These are phyloP conservation scores for Serendipita indica DNA, from an alignment of 768 basidiomycete genomes.

Conservation along the genomic window DNA sequence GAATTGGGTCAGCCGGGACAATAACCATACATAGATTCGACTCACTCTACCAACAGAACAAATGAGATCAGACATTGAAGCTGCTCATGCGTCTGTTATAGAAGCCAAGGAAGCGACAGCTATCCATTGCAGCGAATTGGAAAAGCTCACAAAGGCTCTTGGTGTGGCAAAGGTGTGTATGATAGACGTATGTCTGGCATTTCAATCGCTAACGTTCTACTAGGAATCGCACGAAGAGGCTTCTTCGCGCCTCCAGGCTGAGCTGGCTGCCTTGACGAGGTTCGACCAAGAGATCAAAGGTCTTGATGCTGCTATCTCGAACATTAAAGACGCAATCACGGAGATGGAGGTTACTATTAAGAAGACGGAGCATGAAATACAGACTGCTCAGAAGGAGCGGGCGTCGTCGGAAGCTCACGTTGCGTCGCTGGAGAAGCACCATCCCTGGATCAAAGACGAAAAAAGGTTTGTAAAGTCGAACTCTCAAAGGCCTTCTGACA, in stretches of 20 bases:
- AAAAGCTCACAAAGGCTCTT: conserved; percentile 39
- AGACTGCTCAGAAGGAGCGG: conserved; percentile 48
- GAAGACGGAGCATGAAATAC: conserved; percentile 56
- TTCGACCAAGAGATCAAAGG: conserved; percentile 82
- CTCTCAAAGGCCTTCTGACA: neutral
- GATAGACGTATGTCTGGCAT: neutral
- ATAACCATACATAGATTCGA: conserved; percentile 5
- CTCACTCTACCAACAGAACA: too few species aligned
- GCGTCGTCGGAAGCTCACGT: conserved; percentile 36
- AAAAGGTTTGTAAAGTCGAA: conserved; percentile 46
- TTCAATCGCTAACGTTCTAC: neutral
- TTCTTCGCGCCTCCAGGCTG: conserved; percentile 60
- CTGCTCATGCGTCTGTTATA: conserved; percentile 28
- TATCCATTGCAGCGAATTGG: conserved; percentile 43
- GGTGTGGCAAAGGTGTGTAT: conserved; percentile 29
- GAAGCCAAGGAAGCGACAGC: conserved; percentile 28
- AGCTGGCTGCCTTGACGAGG: conserved; percentile 71
- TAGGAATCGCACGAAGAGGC: conserved; percentile 48
- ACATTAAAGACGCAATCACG: conserved; percentile 53
- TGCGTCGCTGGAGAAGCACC: conserved; percentile 58
- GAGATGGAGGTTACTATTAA: conserved; percentile 53
- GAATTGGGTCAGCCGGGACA: conserved; percentile 55
- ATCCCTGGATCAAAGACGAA: conserved; percentile 83
- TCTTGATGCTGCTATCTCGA: conserved; percentile 68
- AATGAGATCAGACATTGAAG: conserved; percentile 56